Percentiles rank a stretch among this genome's conserved stretches.
phyloP scores from a whole-genome alignment of 352 stramenopile genomes.

The Globisporangium paddicum region DNA sequence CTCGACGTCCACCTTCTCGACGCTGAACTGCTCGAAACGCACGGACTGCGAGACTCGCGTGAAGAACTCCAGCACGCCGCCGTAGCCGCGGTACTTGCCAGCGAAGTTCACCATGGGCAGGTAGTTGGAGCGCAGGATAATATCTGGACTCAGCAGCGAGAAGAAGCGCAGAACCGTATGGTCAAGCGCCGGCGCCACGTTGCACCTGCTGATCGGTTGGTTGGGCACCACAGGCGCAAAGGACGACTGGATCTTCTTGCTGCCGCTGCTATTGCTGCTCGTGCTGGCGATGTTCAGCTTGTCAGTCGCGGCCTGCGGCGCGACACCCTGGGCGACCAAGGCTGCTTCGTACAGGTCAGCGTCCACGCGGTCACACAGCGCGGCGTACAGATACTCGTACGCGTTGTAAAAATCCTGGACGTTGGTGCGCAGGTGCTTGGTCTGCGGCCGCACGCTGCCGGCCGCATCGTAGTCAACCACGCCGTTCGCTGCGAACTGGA shows the following conservation, averaged over 20 bases:
- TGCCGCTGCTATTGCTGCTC: slow-evolving; percentile 13
- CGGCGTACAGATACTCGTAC: slow-evolving; percentile 71
- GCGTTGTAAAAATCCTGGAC: slow-evolving; percentile 70
- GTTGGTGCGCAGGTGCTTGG: slow-evolving; percentile 35
- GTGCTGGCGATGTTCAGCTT: not conserved
- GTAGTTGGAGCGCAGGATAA: slow-evolving; percentile 83
- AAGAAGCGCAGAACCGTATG: slow-evolving; percentile 69
- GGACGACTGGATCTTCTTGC: slow-evolving; percentile 43
- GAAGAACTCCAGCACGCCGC: slow-evolving; percentile 78
- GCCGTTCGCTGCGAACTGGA: slow-evolving; percentile 66
- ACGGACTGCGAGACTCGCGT: slow-evolving; percentile 60
- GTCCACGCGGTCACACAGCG: slow-evolving; percentile 50
- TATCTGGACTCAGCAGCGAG: slow-evolving; percentile 69
- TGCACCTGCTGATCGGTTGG: slow-evolving; percentile 48
- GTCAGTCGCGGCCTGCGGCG: not conserved
- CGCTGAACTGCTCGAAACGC: slow-evolving; percentile 68
- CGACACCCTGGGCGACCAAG: not conserved
- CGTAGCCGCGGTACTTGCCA: slow-evolving; percentile 75
- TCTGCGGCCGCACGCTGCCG: slow-evolving; percentile 22
- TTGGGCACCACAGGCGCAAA: slow-evolving; percentile 46
- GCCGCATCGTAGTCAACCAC: slow-evolving; percentile 45
- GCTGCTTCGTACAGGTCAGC: slow-evolving; percentile 23
- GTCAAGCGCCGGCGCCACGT: slow-evolving; percentile 41
- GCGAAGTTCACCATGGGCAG: slow-evolving; percentile 88
- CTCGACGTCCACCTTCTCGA: slow-evolving; percentile 69